A percentile compares a stretch with the other conserved stretches of the same genome.
Conservation (phyloP, 1,284 basidiomycete genomes). For the Exobasidium rhododendri region DNA sequence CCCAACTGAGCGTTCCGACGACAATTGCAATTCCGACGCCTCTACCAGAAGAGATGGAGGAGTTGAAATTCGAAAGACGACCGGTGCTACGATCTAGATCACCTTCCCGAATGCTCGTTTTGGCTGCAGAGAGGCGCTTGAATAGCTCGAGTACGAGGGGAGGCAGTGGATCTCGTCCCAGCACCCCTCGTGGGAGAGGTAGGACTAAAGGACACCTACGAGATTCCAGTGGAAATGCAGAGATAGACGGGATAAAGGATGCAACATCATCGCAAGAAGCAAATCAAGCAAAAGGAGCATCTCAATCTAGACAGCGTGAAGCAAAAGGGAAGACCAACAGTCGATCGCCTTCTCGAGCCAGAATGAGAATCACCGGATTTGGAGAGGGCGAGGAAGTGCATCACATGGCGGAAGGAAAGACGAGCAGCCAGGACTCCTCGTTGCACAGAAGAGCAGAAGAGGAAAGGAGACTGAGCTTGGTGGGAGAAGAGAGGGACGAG, state of each 20-base stretch:
- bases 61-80: slow-evolving; percentile 39
- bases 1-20: background rate
- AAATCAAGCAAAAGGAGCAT: background rate
- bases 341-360: slow-evolving; percentile 10
- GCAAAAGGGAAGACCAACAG: background rate
- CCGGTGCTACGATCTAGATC: slow-evolving; percentile 39
- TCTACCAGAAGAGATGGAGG: slow-evolving; percentile 9
- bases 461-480: slow-evolving; percentile 14
- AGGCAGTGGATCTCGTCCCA: background rate
- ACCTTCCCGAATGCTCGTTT: slow-evolving; percentile 17
- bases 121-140: background rate
- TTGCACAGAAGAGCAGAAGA: slow-evolving; percentile 13
- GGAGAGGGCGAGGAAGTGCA: slow-evolving; percentile 31
- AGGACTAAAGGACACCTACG: background rate
- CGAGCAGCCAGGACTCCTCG: background rate
- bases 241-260: background rate
- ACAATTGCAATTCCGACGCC: background rate
- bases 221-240: background rate
- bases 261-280: background rate
- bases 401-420: background rate
- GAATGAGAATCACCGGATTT: slow-evolving; percentile 25
- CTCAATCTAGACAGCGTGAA: slow-evolving; percentile 1
- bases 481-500: slow-evolving; percentile 14
- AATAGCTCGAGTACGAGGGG: background rate
- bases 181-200: slow-evolving; percentile 5